Evolutionary conservation across 148 eudicot genomes (phyloP), one percentile per base, ranked within the genome.

Genomic region (Pouteria glomerata): DNA sequence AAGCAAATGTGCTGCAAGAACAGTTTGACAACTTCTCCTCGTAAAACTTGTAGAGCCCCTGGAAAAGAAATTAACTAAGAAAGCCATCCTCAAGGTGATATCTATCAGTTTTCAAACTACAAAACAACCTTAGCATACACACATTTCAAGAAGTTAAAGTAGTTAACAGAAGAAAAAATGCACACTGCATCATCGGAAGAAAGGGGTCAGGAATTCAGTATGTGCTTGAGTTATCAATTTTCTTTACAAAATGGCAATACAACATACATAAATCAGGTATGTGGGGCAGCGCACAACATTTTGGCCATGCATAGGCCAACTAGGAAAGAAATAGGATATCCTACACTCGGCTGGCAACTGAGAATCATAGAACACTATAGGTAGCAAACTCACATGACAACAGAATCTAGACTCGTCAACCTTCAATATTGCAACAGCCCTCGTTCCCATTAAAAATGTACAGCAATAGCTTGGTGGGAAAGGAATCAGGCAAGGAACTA

Each of bases 1-100:
- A 69, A 91, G 88, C 61, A 91, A 81, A 74, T 95, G 98, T 41
- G 89, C 96, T 66, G 91, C 90, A 74, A 95, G 92, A 70, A 95
- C 97, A 72, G 97, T 95, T 73, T 95, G 98, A 74, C 98, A 95
- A 79, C 98, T 91, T 80, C 82, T 82, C 80, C 98, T 86, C 3
- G 94, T 91, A 62, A 76, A 85, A 81, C 96, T 95, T 45, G 74
- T 34, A 31, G 86, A 78, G 53, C 97, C 98, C 79, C 97, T 94
- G 83, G 68, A 68, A 78, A 45, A 47, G 10, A 44, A 26, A 64
- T 68, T 18, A 51, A 58, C 3, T 56, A 33, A 48, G 8, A 39
- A n/a, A 52, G 2, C 24, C 45, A 2, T 31, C 19, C 29, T 68
- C 21, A 21, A 23, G 61, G n/a, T 53, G 34, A 14, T 19, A 16